phyloP scores from a whole-genome alignment of 1,284 basidiomycete species.

The Peniophora sp. region DNA sequence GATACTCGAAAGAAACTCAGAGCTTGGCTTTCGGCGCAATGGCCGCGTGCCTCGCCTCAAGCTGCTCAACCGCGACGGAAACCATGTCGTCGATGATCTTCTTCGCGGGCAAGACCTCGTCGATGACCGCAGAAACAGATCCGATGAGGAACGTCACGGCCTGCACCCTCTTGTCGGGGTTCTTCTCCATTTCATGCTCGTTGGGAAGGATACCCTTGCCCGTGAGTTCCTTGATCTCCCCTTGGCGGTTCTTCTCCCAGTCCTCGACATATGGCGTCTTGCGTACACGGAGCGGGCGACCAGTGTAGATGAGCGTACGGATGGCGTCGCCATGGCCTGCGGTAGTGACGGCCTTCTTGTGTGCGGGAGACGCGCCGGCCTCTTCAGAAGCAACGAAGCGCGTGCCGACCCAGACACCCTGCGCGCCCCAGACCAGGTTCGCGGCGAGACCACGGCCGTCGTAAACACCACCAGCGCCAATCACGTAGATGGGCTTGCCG shows the following conservation, averaged over 20 bases:
- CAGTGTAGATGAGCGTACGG: slow-evolving; percentile 80
- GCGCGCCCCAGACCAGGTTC: slow-evolving; percentile 77
- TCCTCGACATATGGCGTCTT: slow-evolving; percentile 76
- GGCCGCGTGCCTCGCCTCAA: slow-evolving; percentile 28
- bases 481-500: slow-evolving; percentile 71
- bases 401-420: slow-evolving; percentile 65
- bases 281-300: slow-evolving; percentile 79
- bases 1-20: slow-evolving; percentile 11
- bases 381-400: slow-evolving; percentile 82
- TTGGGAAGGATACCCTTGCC: slow-evolving; percentile 72
- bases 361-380: slow-evolving; percentile 73
- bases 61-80: slow-evolving; percentile 48
- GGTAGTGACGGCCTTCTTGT: slow-evolving; percentile 69
- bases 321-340: slow-evolving; percentile 67
- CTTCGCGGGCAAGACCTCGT: slow-evolving; percentile 73
- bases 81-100: slow-evolving; percentile 80
- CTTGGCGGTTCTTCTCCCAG: slow-evolving; percentile 66
- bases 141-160: slow-evolving; percentile 71
- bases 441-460: slow-evolving; percentile 84
- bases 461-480: slow-evolving; percentile 80
- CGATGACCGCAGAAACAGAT: slow-evolving; percentile 65
- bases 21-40: slow-evolving; percentile 34
- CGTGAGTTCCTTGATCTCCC: slow-evolving; percentile 71
- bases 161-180: slow-evolving; percentile 64
- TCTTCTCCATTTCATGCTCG: slow-evolving; percentile 60